Conservation (phyloP, 345 rosid genomes). For the Raphanus raphanistrum region DNA sequence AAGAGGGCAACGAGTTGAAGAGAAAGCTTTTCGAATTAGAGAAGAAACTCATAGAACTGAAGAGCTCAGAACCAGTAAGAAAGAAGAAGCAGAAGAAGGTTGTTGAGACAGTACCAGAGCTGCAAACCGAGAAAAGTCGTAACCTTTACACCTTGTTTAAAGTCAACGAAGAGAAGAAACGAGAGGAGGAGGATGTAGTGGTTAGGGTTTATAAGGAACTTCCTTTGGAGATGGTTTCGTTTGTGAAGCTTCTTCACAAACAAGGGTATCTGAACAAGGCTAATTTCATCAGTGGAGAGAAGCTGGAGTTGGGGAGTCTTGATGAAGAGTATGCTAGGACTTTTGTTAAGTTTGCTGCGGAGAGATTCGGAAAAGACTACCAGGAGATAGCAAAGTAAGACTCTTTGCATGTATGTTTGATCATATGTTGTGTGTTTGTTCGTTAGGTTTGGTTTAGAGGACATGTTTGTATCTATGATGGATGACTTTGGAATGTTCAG, state of each 20-base stretch:
- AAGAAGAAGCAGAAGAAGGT: conserved; percentile 13
- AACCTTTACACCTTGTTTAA: conserved; percentile 37
- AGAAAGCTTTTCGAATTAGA: conserved; percentile 47
- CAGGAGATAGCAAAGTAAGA: conserved; percentile 80
- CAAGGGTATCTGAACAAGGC: conserved; percentile 36
- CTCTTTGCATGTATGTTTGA: neutral
- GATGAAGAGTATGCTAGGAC: conserved; percentile 55
- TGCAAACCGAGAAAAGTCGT: conserved; percentile 16
- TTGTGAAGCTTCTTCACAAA: neutral
- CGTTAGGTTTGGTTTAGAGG: neutral
- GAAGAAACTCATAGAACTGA: conserved; percentile 46
- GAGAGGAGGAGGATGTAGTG: conserved; percentile 8
- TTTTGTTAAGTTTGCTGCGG: conserved; percentile 59
- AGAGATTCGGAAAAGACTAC: conserved; percentile 61
- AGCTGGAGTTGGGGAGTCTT: conserved; percentile 52
- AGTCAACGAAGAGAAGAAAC: conserved; percentile 3
- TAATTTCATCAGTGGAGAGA: conserved; percentile 49
- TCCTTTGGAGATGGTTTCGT: neutral
- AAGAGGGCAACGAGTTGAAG: conserved; percentile 33
- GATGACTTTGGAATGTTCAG: conserved; percentile 3
- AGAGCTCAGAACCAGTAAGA: conserved; percentile 29
- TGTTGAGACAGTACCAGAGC: neutral
- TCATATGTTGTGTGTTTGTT: conserved; percentile 1
- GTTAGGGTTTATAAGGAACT: conserved; percentile 51
- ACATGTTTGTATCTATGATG: neutral